Percentiles rank a stretch among this genome's conserved stretches.
Evolutionary conservation across 169 alveolate species (phyloP).

Genomic region (Eimeria acervulina): DNA sequence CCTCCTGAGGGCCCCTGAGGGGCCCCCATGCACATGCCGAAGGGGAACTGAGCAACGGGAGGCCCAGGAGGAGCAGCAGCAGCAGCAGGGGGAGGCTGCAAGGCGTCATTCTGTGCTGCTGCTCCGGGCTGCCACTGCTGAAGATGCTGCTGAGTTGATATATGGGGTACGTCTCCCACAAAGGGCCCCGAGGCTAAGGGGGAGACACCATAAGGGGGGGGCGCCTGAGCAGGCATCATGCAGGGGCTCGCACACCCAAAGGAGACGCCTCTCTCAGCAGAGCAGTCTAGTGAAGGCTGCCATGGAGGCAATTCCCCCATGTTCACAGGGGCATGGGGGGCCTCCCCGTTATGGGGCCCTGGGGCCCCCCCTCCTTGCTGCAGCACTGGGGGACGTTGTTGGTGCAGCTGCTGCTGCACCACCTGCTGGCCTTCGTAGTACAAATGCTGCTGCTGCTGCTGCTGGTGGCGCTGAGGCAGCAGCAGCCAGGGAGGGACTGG

Average conservation of each 20-base stretch:
- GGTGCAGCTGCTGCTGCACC: conserved; percentile 71
- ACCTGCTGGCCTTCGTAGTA: conserved; percentile 61
- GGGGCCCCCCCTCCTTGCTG: conserved; percentile 8
- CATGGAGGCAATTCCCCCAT: conserved; percentile 48
- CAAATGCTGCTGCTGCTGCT: conserved; percentile 49
- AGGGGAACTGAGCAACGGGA: conserved; percentile 16
- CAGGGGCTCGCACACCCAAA: conserved; percentile 41
- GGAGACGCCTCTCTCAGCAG: not conserved
- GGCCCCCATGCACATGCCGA: conserved; percentile 64
- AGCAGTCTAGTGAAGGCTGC: conserved; percentile 21
- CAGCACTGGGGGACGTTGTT: conserved; percentile 44
- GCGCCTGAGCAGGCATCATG: conserved; percentile 59
- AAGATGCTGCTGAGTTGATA: conserved; percentile 11
- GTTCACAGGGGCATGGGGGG: not conserved
- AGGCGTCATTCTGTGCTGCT: conserved; percentile 6
- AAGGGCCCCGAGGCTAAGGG: conserved; percentile 17
- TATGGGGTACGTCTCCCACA: conserved; percentile 16
- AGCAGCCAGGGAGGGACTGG: conserved; percentile 24
- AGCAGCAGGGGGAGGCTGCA: conserved; percentile 14
- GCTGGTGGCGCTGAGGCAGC: conserved; percentile 27
- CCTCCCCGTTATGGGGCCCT: conserved; percentile 30
- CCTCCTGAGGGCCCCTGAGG: conserved; percentile 58
- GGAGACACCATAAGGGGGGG: conserved; percentile 36
- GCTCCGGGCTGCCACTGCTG: conserved; percentile 21
- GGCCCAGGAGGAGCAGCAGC: conserved; percentile 29